phyloP scores from a whole-genome alignment of 2,329 filamentous ascomycete species.

The Geosmithia putterillii region DNA sequence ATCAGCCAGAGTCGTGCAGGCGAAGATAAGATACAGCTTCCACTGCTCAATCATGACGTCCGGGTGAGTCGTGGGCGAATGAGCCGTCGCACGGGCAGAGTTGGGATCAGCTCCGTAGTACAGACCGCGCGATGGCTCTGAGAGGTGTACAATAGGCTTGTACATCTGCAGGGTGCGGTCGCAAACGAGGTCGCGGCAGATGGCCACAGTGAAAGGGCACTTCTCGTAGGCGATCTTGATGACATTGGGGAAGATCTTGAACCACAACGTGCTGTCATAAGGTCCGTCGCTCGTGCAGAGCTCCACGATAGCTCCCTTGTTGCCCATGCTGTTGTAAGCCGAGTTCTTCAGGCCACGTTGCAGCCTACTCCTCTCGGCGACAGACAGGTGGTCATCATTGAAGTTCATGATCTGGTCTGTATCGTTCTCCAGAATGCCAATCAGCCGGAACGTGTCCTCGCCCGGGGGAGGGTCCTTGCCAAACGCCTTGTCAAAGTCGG shows the following conservation, averaged over 20 bases:
- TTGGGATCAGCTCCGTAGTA: constrained; percentile 50
- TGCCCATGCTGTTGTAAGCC: constrained; percentile 61
- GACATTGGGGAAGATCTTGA: constrained; percentile 94
- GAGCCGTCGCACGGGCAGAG: constrained; percentile 35
- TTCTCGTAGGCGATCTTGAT: constrained; percentile 82
- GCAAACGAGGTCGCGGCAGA: constrained; percentile 86
- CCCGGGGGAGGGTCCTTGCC: constrained; percentile 51
- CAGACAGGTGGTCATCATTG: constrained; percentile 80
- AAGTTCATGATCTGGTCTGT: constrained; percentile 82
- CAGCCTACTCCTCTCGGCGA: constrained; percentile 83
- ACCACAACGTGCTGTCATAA: constrained; percentile 92
- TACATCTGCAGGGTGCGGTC: constrained; percentile 91
- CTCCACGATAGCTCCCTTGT: constrained; percentile 78
- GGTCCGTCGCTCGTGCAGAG: constrained; percentile 91
- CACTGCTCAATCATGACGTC: constrained; percentile 92
- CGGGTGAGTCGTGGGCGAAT: constrained; percentile 59
- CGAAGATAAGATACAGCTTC: constrained; percentile 95
- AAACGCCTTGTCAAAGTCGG: constrained; percentile 83
- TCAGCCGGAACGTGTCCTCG: constrained; percentile 61
- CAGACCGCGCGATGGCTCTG: constrained; percentile 58
- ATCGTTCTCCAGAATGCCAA: constrained; percentile 84
- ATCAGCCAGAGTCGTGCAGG: constrained; percentile 87
- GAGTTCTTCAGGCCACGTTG: constrained; percentile 81
- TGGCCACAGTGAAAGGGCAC: constrained; percentile 81
- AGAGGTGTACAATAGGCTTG: constrained; percentile 65